phyloP scores from a whole-genome alignment of 805 yeast species.

The Suhomyces vadensis region DNA sequence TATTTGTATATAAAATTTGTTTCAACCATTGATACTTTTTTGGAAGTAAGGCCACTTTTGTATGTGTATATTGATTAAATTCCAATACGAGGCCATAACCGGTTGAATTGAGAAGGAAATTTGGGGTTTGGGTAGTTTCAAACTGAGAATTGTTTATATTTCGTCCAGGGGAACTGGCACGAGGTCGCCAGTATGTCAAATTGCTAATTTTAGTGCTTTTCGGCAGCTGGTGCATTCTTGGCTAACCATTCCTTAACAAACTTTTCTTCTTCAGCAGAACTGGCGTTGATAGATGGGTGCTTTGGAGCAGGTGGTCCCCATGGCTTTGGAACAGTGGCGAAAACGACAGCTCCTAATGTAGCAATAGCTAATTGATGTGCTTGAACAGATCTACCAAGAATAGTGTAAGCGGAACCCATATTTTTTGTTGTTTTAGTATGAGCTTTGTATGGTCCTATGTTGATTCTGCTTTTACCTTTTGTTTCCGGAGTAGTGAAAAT shows the following conservation, averaged over 20 bases:
- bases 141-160: too few species aligned
- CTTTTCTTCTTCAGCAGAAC: slow-evolving; percentile 85
- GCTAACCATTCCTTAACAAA: slow-evolving; percentile 70
- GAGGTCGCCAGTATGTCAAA: too few species aligned
- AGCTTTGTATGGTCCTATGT: not conserved
- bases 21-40: not conserved
- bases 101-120: not conserved
- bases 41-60: not conserved
- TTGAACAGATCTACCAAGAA: slow-evolving; percentile 81
- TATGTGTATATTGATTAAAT: not conserved
- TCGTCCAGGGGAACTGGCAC: too few species aligned
- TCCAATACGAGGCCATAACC: not conserved
- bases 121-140: not conserved
- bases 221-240: slow-evolving; percentile 40
- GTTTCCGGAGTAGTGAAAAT: not conserved
- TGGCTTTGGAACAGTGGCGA: slow-evolving; percentile 71
- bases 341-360: slow-evolving; percentile 69
- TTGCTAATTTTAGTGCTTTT: slow-evolving; percentile 17
- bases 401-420: slow-evolving; percentile 87
- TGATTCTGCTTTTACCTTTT: not conserved
- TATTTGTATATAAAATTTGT: not conserved
- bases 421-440: slow-evolving; percentile 12
- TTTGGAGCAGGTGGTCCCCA: slow-evolving; percentile 62
- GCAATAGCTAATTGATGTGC: slow-evolving; percentile 83
- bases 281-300: slow-evolving; percentile 70